A percentile compares a stretch with the other conserved stretches of the same genome.
These are phyloP conservation scores for Pseudohalonectria lignicola DNA, from an alignment of 2,329 filamentous ascomycete species.

Conservation along the genomic window DNA sequence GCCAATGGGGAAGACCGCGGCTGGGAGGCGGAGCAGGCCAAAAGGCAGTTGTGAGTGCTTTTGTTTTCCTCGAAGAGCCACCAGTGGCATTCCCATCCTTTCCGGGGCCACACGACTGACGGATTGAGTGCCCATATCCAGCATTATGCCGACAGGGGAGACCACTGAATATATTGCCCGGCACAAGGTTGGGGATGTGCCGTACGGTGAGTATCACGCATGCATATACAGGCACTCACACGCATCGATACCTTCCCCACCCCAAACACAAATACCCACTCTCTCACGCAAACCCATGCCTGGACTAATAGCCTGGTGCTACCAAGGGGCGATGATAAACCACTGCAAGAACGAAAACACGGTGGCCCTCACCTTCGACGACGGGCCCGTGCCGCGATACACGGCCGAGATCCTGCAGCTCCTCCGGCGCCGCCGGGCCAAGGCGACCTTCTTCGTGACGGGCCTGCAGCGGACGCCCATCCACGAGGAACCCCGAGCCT, in stretches of 20 bases:
- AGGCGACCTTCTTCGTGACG: slow-evolving; percentile 26
- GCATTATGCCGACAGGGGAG: neutral
- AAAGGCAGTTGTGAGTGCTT: too few species aligned
- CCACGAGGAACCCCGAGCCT: slow-evolving; percentile 14
- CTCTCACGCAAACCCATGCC: too few species aligned
- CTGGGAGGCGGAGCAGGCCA: too few species aligned
- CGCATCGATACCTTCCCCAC: neutral
- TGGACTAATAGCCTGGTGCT: too few species aligned
- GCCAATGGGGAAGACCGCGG: too few species aligned
- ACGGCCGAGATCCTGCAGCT: slow-evolving; percentile 21
- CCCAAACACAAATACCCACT: neutral
- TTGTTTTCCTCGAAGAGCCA: too few species aligned
- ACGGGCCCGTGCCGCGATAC: slow-evolving; percentile 22
- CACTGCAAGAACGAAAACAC: slow-evolving; percentile 16
- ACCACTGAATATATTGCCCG: neutral
- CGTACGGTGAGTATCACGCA: neutral
- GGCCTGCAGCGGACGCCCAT: slow-evolving; percentile 23
- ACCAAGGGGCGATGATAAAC: slow-evolving; percentile 16
- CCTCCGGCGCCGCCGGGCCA: slow-evolving; percentile 18
- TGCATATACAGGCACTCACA: neutral
- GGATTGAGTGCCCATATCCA: too few species aligned
- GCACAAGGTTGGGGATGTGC: neutral
- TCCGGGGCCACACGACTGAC: too few species aligned
- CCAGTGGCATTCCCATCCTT: too few species aligned
- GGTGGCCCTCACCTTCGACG: slow-evolving; percentile 25